Evolutionary conservation across 2,329 filamentous ascomycete genomes (phyloP), one percentile per base, ranked within the genome.

Genomic region (Colletotrichum theobromicola): DNA sequence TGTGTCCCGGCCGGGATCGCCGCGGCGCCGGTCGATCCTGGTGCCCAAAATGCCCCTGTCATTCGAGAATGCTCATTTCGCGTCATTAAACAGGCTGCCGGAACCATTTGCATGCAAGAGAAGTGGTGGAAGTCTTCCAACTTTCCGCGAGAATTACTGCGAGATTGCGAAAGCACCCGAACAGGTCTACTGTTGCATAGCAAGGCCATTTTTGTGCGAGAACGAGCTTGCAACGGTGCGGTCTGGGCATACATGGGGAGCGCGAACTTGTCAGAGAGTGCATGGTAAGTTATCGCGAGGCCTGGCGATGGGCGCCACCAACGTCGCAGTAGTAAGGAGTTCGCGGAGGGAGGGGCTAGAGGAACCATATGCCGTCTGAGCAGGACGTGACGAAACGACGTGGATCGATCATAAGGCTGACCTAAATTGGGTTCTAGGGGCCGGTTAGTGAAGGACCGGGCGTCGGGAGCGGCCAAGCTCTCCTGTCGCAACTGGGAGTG

Each of bases 401-500:
- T 63, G 68, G 68, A 67, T 74, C 73, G 61, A 70, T 42, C 70
- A 57, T 68, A 74, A 64, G 73, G 73, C 73, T 75, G 70, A 75
- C 70, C 37, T 60, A 65, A 65, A 61, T 70, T 70, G 70, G 37
- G 28, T 26, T 62, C 34, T 77, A 95, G 94, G 96, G 97, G 96
- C 26, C 92, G 92, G 61, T 84, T 98, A 34, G 90, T 93, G 68
- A 92, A 92, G 79, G 93, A 97, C 79, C 91, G 89, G 77, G 84
- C 82, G 9, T 93, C 91, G 4, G 93, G 93, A 75, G 84, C 90
- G 75, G 90, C 92, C 15, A 98, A 95, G 82, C 88, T 98, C 76
- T 95, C 90, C 76, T 95, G 94, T 83, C 92, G 94, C 69, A 99
- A 98, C 82, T 98, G 96, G 96, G 97, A 98, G 84, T 98, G 95